Evolutionary conservation across 805 yeast species (phyloP).

Genomic region (Kluyveromyces starmeri): DNA sequence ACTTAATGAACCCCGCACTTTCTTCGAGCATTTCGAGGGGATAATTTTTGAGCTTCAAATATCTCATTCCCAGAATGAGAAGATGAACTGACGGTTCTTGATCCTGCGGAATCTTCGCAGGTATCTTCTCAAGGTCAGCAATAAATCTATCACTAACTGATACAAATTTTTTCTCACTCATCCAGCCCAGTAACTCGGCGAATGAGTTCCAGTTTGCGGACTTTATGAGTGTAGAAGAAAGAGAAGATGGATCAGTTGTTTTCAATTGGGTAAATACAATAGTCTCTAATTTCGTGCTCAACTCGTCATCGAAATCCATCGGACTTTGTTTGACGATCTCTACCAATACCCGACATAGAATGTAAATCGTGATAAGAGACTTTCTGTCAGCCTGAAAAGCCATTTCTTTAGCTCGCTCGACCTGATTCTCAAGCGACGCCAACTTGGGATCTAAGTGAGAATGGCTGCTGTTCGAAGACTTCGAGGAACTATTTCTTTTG

Average conservation of each 20-base stretch:
- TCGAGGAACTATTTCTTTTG: constrained; percentile 43
- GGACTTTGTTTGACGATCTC: constrained; percentile 89
- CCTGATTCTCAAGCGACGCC: constrained; percentile 34
- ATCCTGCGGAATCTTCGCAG: constrained; percentile 40
- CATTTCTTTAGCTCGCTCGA: constrained; percentile 43
- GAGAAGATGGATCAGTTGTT: constrained; percentile 70
- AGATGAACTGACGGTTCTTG: constrained; percentile 58
- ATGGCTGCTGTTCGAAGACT: constrained; percentile 25
- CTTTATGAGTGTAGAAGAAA: constrained; percentile 62
- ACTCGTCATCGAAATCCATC: constrained; percentile 62
- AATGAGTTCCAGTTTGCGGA: constrained; percentile 91
- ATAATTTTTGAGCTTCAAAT: constrained; percentile 65
- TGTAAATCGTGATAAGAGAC: constrained; percentile 77
- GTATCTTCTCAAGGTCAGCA: constrained; percentile 82
- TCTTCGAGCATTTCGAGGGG: constrained; percentile 91
- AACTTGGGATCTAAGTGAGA: constrained; percentile 48
- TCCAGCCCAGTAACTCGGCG: constrained; percentile 80
- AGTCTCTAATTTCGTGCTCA: constrained; percentile 80
- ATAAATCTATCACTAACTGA: constrained; percentile 90
- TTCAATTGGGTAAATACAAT: constrained; percentile 85
- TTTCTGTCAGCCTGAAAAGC: constrained; percentile 82
- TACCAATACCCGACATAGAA: constrained; percentile 81
- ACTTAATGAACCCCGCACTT: constrained; percentile 80
- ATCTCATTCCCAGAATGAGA: constrained; percentile 86
- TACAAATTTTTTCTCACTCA: constrained; percentile 76